These are phyloP conservation scores for Lasiosphaeria hispida DNA, from an alignment of 495 filamentous ascomycete genomes.

Conservation along the genomic window DNA sequence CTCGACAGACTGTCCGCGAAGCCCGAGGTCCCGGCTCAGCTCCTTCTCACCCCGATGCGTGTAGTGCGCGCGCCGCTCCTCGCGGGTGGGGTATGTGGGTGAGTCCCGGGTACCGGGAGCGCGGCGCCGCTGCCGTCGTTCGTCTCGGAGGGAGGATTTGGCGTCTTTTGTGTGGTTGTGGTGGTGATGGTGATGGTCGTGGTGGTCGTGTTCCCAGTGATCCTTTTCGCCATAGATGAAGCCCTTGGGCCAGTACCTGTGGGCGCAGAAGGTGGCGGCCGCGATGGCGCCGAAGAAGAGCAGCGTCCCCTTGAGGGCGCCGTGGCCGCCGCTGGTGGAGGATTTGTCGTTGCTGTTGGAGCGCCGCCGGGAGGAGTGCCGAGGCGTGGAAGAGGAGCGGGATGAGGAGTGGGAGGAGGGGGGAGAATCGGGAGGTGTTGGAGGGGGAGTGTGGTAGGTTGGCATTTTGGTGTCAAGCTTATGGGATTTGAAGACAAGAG, in stretches of 20 bases:
- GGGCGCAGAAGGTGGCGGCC: slow-evolving; percentile 34
- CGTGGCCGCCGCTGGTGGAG: not conserved
- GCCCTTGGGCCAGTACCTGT: slow-evolving; percentile 44
- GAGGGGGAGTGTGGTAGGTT: slow-evolving; percentile 5
- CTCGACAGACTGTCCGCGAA: too few relatives aligned
- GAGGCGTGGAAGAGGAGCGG: slow-evolving; percentile 5
- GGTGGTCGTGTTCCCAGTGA: slow-evolving; percentile 30
- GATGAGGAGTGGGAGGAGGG: slow-evolving; percentile 11
- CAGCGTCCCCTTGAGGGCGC: slow-evolving; percentile 30
- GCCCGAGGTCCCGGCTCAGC: too few relatives aligned
- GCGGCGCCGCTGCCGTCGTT: too few relatives aligned
- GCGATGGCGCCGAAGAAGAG: slow-evolving; percentile 40
- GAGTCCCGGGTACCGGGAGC: not conserved
- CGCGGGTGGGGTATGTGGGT: not conserved
- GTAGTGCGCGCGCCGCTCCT: slow-evolving; percentile 9
- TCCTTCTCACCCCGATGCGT: too few relatives aligned
- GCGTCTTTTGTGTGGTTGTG: not conserved
- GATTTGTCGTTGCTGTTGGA: slow-evolving; percentile 4
- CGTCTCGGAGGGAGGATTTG: too few relatives aligned
- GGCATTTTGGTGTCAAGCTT: slow-evolving; percentile 4
- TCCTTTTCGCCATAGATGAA: slow-evolving; percentile 40
- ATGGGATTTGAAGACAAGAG: too few relatives aligned
- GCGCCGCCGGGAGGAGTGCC: not conserved
- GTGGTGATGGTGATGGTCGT: not conserved
- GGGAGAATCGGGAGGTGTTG: not conserved